These are phyloP conservation scores for Nemania serpens DNA, from an alignment of 2,329 filamentous ascomycete species.

Conservation along the genomic window DNA sequence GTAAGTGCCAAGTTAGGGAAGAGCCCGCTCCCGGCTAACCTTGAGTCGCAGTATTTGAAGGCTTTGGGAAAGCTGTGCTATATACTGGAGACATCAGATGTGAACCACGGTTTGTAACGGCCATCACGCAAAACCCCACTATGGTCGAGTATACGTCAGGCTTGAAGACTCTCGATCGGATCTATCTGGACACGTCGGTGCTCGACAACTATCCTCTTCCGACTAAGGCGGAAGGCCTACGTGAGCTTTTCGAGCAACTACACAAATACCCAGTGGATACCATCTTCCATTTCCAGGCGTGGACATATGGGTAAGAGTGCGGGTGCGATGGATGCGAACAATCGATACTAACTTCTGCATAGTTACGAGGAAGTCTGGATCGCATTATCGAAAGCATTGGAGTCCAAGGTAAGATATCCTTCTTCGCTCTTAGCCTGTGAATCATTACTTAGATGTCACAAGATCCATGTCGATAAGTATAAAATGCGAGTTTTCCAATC, in stretches of 20 bases:
- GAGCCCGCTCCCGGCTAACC: constrained; percentile 7
- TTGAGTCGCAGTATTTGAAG: constrained; percentile 68
- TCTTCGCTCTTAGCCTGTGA: neutral
- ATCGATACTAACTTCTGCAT: neutral
- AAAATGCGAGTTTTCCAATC: constrained; percentile 74
- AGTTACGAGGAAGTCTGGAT: constrained; percentile 91
- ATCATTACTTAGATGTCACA: constrained; percentile 13
- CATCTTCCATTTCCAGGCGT: constrained; percentile 81
- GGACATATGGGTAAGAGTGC: constrained; percentile 72
- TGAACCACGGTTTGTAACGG: constrained; percentile 84
- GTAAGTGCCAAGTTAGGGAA: constrained; percentile 44
- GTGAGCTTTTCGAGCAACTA: constrained; percentile 73
- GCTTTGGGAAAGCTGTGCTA: constrained; percentile 70
- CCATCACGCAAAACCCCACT: constrained; percentile 70
- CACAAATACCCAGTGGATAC: constrained; percentile 71
- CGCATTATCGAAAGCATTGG: constrained; percentile 72
- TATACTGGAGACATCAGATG: constrained; percentile 90
- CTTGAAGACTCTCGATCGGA: constrained; percentile 70
- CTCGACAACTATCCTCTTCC: constrained; percentile 53
- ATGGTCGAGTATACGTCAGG: constrained; percentile 75
- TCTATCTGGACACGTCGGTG: constrained; percentile 91
- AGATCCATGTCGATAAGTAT: constrained; percentile 84
- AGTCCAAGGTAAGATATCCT: constrained; percentile 57
- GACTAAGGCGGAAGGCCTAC: constrained; percentile 74
- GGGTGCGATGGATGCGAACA: neutral